Evolutionary conservation across 345 rosid genomes (phyloP), one percentile per base, ranked within the genome.

Genomic region (Euphorbia lathyris): DNA sequence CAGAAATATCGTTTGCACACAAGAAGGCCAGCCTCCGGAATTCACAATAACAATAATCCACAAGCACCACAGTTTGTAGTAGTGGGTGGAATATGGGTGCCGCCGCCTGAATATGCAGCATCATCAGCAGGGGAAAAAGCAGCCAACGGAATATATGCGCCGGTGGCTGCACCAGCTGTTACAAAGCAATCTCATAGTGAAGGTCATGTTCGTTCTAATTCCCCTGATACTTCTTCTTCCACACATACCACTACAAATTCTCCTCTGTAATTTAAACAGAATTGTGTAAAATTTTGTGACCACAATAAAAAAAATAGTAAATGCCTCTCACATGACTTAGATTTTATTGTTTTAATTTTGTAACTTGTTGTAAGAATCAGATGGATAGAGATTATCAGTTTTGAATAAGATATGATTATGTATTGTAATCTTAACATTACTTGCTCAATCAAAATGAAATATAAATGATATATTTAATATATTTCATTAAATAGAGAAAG

Each of bases 1-100:
- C 88, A 94, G 97, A 94, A 94, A 86, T 94, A 87, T 70, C 88
- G 98, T 62, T 76, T 94, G 83, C 97, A 94, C 74, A 87, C 93
- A 9, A 83, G 96, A 76, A 85, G 98, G 66, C 97, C 97, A 55
- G 78, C 81, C 47, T 81, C 81, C 10, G 7, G 82, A 6, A 72
- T 83, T 42, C 90, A 84, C 62, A 79, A 70, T 61, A 81, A 40
- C 47, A 73, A 48, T 76, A 85, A 73, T 62, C 55, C 83, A 7
- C 95, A 84, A 78, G 82, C 79, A 59, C 96, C 97, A 2, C 98
- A 91, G 48, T 86, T 91, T 56, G 86, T 91, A 68, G 96, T 94
- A 76, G 95, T 94, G 1, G 93, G 97, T 55, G 96, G 97, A 40
- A 84, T 94, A 64, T 94, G 98, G 98, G 85, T 94, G 34, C 89